Evolutionary conservation across 768 basidiomycete genomes (phyloP), one percentile per base, ranked within the genome.

Genomic region (Pleurotus tuoliensis): DNA sequence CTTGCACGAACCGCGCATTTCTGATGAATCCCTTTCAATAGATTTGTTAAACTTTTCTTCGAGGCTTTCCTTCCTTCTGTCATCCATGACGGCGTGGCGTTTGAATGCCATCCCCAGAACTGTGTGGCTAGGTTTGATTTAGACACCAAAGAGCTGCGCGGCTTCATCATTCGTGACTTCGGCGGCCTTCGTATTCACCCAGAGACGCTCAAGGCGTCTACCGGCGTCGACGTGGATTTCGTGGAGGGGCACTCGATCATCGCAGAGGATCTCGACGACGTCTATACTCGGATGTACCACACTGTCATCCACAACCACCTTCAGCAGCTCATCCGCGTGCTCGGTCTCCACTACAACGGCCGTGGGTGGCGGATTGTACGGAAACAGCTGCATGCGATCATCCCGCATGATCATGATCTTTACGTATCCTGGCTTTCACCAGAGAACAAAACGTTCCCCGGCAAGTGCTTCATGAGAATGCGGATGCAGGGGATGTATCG

Each of bases 81-180:
- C 58, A 65, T 84, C 3, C 61, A 75, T 53, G 80, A 84, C 56
- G 81, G 82, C 5, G 81, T 84, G 3, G 81, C 78, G 1, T 83
- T 84, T 61, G 82, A 84, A 63, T 79, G 76, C 48, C 83, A 84
- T 62, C 80, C 80, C 1, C 83, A 84, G 65, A 83, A 84, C 58
- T 82, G 81, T 57, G 68, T 84, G 6, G 81, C 81, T 5, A 75
- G 81, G 1, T 83, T 82, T 59, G 76, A 79, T 57, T 59, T 78
- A 3, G 57, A 69, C 22, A 77, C 81, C 3, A 78, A 79, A 53
- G 76, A 78, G 50, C 63, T 83, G 3, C 76, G 73, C 37, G 82
- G 81, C 0, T 83, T 84, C 66, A 73, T 82, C 58, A 74, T 84
- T 27, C 77, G 82, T 22, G 83, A 84, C 58, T 82, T 82, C 64